Evolutionary conservation across 257 asterid genomes (phyloP), one percentile per base, ranked within the genome.

Genomic region (Solanum virginianum): DNA sequence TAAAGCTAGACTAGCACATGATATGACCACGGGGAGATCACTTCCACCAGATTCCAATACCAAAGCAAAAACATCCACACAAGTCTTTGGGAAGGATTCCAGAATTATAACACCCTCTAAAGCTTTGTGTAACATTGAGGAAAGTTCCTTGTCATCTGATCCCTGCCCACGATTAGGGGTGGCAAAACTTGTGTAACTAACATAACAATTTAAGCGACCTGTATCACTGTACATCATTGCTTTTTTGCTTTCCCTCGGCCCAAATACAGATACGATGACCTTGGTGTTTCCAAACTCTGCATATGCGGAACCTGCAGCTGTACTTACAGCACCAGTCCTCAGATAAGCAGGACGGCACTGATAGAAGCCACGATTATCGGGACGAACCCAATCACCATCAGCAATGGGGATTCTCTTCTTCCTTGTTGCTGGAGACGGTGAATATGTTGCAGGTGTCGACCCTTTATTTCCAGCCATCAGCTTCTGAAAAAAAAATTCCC

Each of bases 1-100:
- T 81, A 95, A 93, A 77, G 98, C 98, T 85, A 97, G 97, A 87
- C 99, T 97, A 80, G 98, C 99, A 70, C 99, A 97, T 72, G 98
- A 89, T 85, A 97, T 93, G 83, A 97, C 87, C 82, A 97, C 97
- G 1, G 98, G 97, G 88, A 95, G 97, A 90, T 97, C 99, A 57
- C 99, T 90, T 88, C 99, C 99, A 81, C 98, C 98, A 85, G 99
- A 95, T 91, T 97, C 99, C 95, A 97, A 88, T 68, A 97, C 98
- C 92, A 97, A 90, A 88, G 98, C 98, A 89, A 97, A 95, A 80
- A 97, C 98, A 92, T 97, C 99, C 68, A 97, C 98, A 51, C 97
- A 94, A 5, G 98, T 97, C 91, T 97, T 97, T 60, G 99, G 99
- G 88, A 97, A 97, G 62, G 98, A 94, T 72, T 94, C 91, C 84